A percentile compares a stretch with the other conserved stretches of the same genome.
Conservation (phyloP, 2,329 filamentous ascomycete genomes). For the Leptographium wingfieldii region DNA sequence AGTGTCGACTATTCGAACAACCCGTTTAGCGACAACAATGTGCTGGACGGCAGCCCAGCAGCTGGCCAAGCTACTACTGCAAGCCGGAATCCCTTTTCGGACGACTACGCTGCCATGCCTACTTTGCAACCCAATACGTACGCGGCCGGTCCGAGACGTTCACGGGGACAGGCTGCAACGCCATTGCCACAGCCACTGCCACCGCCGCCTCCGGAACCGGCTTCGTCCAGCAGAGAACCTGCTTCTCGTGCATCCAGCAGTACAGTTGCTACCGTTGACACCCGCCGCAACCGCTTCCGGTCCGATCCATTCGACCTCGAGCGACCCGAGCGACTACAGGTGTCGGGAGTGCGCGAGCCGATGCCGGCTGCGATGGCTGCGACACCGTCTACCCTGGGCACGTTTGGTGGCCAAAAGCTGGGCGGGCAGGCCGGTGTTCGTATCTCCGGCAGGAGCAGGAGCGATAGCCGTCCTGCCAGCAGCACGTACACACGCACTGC, state of each 20-base stretch:
- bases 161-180: no score
- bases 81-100: constrained; percentile 35
- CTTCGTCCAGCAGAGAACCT: constrained; percentile 17
- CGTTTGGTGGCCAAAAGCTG: constrained; percentile 9
- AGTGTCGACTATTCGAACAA: constrained; percentile 16
- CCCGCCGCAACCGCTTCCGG: constrained; percentile 38
- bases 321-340: constrained; percentile 30
- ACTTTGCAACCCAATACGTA: constrained; percentile 24
- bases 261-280: constrained; percentile 16
- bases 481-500: constrained; percentile 24
- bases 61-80: neutral
- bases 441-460: neutral
- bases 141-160: constrained; percentile 31
- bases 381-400: constrained; percentile 18
- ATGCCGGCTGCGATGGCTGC: constrained; percentile 8
- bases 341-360: constrained; percentile 9
- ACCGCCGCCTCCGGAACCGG: constrained; percentile 12
- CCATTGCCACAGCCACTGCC: constrained; percentile 18
- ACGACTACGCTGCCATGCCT: constrained; percentile 29
- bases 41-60: constrained; percentile 13
- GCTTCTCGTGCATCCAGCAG: constrained; percentile 30
- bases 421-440: neutral
- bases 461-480: neutral
- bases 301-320: constrained; percentile 57
- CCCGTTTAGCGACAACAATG: constrained; percentile 38